Base-by-base conservation (phyloP, 2,329 filamentous ascomycete genomes). In the Microdochium nivale region DNA sequence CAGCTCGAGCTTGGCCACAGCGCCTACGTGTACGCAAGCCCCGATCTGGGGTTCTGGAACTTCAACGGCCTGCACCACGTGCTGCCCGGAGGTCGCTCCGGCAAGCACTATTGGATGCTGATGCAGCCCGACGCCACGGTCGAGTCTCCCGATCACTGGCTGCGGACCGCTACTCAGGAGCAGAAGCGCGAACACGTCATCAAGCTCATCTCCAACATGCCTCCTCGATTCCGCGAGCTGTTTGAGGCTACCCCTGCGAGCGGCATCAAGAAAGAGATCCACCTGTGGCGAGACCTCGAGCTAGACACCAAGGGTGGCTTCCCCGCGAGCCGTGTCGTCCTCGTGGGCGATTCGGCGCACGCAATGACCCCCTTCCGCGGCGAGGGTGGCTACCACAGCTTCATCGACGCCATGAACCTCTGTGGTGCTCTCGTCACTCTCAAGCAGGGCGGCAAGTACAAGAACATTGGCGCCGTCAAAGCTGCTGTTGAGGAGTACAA, bases 111-210 rank as follows among this genome's bases (percentile, higher is more conserved):
- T 43, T 65, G 60, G 60, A 53, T 51, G 19, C 1, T 57, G 16
- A 35, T 52, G 33, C 51, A 47, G 23, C 25, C 52, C 9, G 56
- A 62, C 49, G 90, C 95, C 62, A 80, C 85, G 9, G 75, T 95
- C 56, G 84, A 81, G 70, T 88, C 88, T 62, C 89, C 95, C 68
- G 87, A 94, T 53, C 86, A 88, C 16, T 97, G 89, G 84, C 90
- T 91, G 0, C 77, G 79, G 58, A 40, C 54, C 9, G 56, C 59
- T 47, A 74, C 86, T 8, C 61, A 63, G 8, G 63, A 67, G 56
- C 80, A 78, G 55, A 78, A 84, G 24, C 70, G 85, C 1, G 80
- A 79, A 0, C 67, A 55, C 32, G 56, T 54, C 10, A 23, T 55
- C 19, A 43, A 56, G 27, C 51, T 37, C 1, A 55, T 51, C 2